Evolutionary conservation across 441 rosid species (phyloP).

Genomic region (Kokia cookei): DNA sequence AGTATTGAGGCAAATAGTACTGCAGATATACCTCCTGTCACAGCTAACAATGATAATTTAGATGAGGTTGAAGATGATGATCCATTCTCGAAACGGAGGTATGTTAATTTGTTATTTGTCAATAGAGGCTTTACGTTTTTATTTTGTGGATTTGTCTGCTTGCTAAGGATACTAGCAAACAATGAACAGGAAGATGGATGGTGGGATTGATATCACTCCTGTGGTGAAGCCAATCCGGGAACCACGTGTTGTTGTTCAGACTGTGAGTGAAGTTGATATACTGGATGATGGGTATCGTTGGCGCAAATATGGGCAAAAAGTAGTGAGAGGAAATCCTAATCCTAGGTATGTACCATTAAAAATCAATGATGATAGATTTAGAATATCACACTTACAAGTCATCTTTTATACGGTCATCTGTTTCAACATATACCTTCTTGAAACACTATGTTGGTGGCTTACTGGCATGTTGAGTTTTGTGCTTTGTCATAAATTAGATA

Average conservation of each 20-base stretch:
- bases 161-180: slow-evolving; percentile 15
- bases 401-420: neutral
- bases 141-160: neutral
- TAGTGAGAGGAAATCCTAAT: slow-evolving; percentile 95
- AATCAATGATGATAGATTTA: neutral
- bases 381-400: neutral
- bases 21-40: slow-evolving; percentile 46
- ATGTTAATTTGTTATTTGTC: slow-evolving; percentile 6
- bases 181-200: slow-evolving; percentile 76
- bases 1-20: slow-evolving; percentile 42
- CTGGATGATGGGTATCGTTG: slow-evolving; percentile 96
- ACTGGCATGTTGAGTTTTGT: neutral
- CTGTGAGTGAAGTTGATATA: slow-evolving; percentile 95
- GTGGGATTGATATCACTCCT: slow-evolving; percentile 62
- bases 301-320: slow-evolving; percentile 99
- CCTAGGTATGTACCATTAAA: slow-evolving; percentile 52
- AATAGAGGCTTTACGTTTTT: slow-evolving; percentile 3
- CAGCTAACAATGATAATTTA: slow-evolving; percentile 47
- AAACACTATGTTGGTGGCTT: neutral
- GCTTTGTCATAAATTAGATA: neutral
- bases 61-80: slow-evolving; percentile 75
- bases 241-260: slow-evolving; percentile 95
- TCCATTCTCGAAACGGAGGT: slow-evolving; percentile 80
- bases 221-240: slow-evolving; percentile 90
- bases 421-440: neutral